These are phyloP conservation scores for Talaromyces thailandensis DNA, from an alignment of 495 filamentous ascomycete genomes.

Conservation along the genomic window DNA sequence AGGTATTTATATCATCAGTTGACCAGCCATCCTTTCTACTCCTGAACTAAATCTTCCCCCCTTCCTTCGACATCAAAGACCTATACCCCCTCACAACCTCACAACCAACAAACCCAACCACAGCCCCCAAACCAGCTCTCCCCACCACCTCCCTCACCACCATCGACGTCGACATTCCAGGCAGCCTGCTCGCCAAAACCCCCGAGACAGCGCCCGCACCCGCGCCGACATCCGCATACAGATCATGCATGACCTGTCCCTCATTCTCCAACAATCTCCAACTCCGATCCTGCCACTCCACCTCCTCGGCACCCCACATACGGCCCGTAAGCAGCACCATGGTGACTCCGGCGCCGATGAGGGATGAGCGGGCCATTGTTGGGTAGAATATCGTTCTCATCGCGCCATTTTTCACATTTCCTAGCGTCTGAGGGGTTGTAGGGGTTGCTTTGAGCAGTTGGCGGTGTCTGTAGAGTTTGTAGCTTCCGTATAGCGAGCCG, in stretches of 20 bases:
- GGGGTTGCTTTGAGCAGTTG: background rate
- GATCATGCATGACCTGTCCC: constrained; percentile 43
- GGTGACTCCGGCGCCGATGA: constrained; percentile 18
- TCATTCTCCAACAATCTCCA: constrained; percentile 49
- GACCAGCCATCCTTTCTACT: no score
- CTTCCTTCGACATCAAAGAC: background rate
- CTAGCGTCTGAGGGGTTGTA: no score
- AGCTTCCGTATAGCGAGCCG: constrained; percentile 14
- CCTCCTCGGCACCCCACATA: constrained; percentile 46
- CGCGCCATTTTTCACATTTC: background rate
- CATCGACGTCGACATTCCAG: background rate
- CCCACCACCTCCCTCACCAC: constrained; percentile 20
- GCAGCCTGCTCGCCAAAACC: background rate
- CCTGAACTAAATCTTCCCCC: background rate
- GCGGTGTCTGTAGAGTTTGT: background rate
- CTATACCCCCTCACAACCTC: background rate
- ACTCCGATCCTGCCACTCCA: constrained; percentile 54
- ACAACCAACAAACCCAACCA: constrained; percentile 25
- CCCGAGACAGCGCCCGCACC: constrained; percentile 16
- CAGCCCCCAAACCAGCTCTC: constrained; percentile 24
- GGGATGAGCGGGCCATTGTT: background rate
- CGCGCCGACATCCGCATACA: constrained; percentile 27
- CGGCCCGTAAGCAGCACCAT: constrained; percentile 24
- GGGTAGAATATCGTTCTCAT: background rate
- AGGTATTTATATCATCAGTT: no score